Evolutionary conservation across 1,284 basidiomycete species (phyloP), one percentile per base, ranked within the genome.

Genomic region (Somion occarium): DNA sequence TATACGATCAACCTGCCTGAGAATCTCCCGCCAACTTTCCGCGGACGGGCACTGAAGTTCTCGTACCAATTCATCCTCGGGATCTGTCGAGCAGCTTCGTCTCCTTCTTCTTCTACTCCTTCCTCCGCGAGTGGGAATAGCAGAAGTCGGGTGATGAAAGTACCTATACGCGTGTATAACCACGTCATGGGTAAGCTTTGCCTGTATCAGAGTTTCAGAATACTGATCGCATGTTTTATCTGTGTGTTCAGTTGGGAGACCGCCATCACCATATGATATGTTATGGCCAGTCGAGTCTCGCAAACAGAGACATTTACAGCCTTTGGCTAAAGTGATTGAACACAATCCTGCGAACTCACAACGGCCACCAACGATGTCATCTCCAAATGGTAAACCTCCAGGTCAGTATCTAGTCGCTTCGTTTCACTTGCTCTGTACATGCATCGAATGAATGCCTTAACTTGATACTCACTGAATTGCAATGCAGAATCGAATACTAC

Each of bases 11-110:
- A 73, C 2, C 71, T 98, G 1, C 94, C 96, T 0, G 73, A 82
- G 3, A 82, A 82, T 51, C 73, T 98, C 0, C 96, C 96, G 0
- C 96, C 96, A 0, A 92, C 93, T 0, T 97, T 91, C 71, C 79
- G 82, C 38, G 96, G 96, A 1, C 85, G 87, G 47, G 77, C 85
- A 1, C 76, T 98, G 56, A 79, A 78, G 59, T 95, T 99, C 66
- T 85, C 86, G 7, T 99, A 98, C 65, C 86, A 93, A 58, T 79
- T 99, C 11, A 76, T 90, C 9, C 77, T 98, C 1, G 93, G 94
- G 1, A 87, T 88, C 0, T 94, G 91, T 69, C 80, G 92, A 2
- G 78, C 83, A 5, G 70, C 73, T 15, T 56, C 70, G 18, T 55
- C 61, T 43, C 47, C 61, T 38, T 48, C 53, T 25, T 49, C 54